Evolutionary conservation across 371 early-diverging fungal genomes (phyloP), one percentile per base, ranked within the genome.

Genomic region (Nosema muscidifuracis): DNA sequence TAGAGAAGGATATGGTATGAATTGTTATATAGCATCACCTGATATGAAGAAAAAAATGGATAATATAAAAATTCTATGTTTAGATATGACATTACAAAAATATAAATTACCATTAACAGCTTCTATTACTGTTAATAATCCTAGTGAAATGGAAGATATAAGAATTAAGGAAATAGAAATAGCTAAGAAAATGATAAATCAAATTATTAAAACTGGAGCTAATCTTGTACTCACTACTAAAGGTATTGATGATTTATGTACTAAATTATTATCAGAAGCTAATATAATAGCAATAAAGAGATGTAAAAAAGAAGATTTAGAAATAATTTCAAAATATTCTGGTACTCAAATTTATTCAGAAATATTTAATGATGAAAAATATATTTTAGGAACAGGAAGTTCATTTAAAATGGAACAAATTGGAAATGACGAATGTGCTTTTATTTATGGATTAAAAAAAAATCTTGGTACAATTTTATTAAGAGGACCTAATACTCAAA

Each of bases 21-120:
- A 98, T 71, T 87, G 94, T 18, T 91, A 94, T 33, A 92, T 95
- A 18, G 89, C 93, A 53, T 94, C 95, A 78, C 85, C 82, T 76
- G 57, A 71, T 16, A 81, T 82, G 81, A 63, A 61, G 2, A 74
- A 50, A 22, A 34, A 44, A n/a, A 53, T 75, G 13, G 84, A 84
- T 44, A 88, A 87, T 68, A 93, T 96, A 57, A 92, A 92, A 86
- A 94, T 99, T 83, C 92, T 95, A n/a, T 94, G 93, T 81, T 83
- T 98, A 57, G 99, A 97, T 83, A 94, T 99, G 86, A 93, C 96
- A 86, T 87, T 99, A 58, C 92, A 92, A 84, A 97, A 94, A 86
- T 91, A 92, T n/a, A 89, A 95, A 77, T 91, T 97, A 92, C 91
- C 92, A 80, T 82, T 99, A 28, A 95, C 95, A 60, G 95, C 95